A percentile compares a stretch with the other conserved stretches of the same genome.
Evolutionary conservation across 306 rosid species (phyloP).

Genomic region (Potentilla sterilis): DNA sequence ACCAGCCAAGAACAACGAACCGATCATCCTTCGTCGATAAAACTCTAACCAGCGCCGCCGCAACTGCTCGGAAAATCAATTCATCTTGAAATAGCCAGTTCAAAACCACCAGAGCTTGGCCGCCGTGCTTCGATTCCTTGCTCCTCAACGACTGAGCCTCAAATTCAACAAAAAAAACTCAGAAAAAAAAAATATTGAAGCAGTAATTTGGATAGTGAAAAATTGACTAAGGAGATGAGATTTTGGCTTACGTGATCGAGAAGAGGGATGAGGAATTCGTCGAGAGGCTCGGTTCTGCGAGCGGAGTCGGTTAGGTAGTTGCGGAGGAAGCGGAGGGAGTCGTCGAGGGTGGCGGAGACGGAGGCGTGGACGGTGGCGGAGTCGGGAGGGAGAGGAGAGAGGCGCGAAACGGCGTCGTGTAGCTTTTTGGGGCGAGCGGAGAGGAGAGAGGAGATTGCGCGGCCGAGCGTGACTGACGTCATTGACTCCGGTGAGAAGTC

Average conservation of each 20-base stretch:
- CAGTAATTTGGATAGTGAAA: neutral
- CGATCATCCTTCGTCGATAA: constrained; percentile 56
- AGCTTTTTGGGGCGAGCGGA: constrained; percentile 65
- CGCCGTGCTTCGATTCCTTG: constrained; percentile 61
- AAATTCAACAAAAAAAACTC: neutral
- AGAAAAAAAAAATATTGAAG: neutral
- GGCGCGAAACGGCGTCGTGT: constrained; percentile 57
- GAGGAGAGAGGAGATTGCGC: constrained; percentile 59
- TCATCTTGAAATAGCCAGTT: constrained; percentile 82
- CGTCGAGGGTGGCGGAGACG: constrained; percentile 32
- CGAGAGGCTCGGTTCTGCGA: constrained; percentile 33
- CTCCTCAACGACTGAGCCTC: constrained; percentile 49
- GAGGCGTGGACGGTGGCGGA: constrained; percentile 24
- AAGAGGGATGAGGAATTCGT: constrained; percentile 63
- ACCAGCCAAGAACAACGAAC: constrained; percentile 79
- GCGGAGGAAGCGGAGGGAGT: constrained; percentile 75
- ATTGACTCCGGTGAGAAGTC: constrained; percentile 39
- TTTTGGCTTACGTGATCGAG: constrained; percentile 52
- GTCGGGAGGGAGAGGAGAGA: constrained; percentile 38
- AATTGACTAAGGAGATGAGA: neutral
- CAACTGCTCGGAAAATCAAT: constrained; percentile 48
- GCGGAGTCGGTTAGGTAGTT: constrained; percentile 58
- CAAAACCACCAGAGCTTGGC: constrained; percentile 60
- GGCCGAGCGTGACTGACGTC: constrained; percentile 62
- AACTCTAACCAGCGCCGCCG: constrained; percentile 50